phyloP scores from a whole-genome alignment of 805 yeast species.

The Dipodascus geniculatus region DNA sequence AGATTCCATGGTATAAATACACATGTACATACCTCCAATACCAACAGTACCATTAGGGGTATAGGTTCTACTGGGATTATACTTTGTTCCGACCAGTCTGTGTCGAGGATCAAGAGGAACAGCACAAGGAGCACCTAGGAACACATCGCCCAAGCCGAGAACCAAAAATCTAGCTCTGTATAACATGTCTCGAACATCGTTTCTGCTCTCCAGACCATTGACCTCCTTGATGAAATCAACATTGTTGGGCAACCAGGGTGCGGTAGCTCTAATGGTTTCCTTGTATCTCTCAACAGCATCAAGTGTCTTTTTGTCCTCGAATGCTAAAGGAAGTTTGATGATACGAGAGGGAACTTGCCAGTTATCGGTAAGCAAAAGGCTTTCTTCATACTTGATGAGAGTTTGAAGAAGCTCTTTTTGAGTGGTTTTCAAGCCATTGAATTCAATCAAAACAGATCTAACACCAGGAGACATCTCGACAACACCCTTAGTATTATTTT shows the following conservation, averaged over 20 bases:
- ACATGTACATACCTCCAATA: constrained; percentile 98
- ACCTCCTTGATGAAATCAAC: constrained; percentile 90
- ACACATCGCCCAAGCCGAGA: constrained; percentile 92
- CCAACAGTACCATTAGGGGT: constrained; percentile 98
- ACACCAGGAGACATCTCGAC: constrained; percentile 97
- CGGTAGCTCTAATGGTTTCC: constrained; percentile 85
- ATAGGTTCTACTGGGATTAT: constrained; percentile 91
- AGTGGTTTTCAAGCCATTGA: constrained; percentile 45
- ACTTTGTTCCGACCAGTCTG: constrained; percentile 81
- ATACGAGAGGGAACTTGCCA: constrained; percentile 83
- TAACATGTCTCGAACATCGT: constrained; percentile 69
- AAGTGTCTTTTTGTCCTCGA: constrained; percentile 82
- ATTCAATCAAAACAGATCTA: constrained; percentile 85
- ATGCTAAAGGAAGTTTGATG: constrained; percentile 86
- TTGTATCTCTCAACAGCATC: constrained; percentile 84
- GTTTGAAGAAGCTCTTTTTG: constrained; percentile 54
- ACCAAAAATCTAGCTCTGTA: constrained; percentile 87
- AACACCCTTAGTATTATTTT: constrained; percentile 59
- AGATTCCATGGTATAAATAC: constrained; percentile 94
- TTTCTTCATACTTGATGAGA: constrained; percentile 63
- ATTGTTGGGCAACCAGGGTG: constrained; percentile 97
- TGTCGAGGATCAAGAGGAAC: constrained; percentile 97
- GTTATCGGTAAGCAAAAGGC: constrained; percentile 57
- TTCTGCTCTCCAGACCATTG: constrained; percentile 59
- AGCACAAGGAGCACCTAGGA: constrained; percentile 97